phyloP scores from a whole-genome alignment of 2,329 filamentous ascomycete species.

The Calycina herbarum region DNA sequence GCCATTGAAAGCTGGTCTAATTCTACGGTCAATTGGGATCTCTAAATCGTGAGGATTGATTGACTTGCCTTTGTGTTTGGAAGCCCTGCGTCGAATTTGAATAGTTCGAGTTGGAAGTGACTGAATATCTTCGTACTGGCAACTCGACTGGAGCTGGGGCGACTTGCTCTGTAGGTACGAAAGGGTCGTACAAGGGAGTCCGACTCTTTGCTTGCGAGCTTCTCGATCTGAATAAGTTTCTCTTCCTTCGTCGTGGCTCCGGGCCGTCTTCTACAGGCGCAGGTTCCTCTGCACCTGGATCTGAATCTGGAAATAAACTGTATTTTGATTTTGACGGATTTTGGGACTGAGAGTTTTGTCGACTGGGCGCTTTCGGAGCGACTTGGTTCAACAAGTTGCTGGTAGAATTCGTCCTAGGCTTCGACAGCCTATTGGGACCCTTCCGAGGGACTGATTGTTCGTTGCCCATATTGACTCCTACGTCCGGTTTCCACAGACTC shows the following conservation, averaged over 20 bases:
- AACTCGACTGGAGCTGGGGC: constrained; percentile 16
- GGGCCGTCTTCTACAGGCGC: constrained; percentile 10
- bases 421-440: constrained; percentile 34
- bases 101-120: not conserved
- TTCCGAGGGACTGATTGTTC: constrained; percentile 30
- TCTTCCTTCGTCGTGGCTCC: constrained; percentile 18
- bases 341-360: constrained; percentile 29
- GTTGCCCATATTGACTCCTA: constrained; percentile 32
- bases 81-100: not conserved
- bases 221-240: constrained; percentile 33
- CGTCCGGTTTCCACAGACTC: not conserved
- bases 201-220: constrained; percentile 20
- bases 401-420: constrained; percentile 34
- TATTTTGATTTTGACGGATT: constrained; percentile 18
- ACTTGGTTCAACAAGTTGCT: constrained; percentile 25
- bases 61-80: constrained; percentile 11
- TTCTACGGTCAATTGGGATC: constrained; percentile 12
- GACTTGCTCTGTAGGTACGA: constrained; percentile 10
- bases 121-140: constrained; percentile 13
- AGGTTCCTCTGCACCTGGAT: not conserved
- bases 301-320: constrained; percentile 14
- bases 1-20: constrained; percentile 19
- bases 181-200: constrained; percentile 11
- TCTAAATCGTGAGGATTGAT: not conserved
- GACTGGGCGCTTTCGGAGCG: constrained; percentile 20